Base-by-base conservation (phyloP, 306 rosid genomes). In the Trifolium pratense region DNA sequence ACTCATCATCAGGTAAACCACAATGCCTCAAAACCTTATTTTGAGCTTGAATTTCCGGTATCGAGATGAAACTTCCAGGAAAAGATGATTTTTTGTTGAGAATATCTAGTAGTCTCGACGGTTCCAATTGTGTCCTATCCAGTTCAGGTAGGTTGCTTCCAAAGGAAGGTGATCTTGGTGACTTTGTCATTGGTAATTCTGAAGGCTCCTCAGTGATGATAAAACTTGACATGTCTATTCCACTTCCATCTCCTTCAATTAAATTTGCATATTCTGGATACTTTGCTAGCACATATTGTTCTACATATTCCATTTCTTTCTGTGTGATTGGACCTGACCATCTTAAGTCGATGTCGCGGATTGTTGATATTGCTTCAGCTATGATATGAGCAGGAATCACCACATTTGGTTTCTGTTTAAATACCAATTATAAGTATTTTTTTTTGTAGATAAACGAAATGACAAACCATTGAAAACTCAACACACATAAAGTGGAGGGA, bases 321-420 rank as follows among this genome's bases (percentile, higher is more conserved):
- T 83, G 93, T 17, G 98, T 92, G 48, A 90, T 90, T 20, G 96
- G 98, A 53, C 96, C 97, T 46, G 98, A 92, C 93, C 95, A 92
- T 86, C 91, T 87, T 6, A 90, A 78, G 53, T 87, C 92, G 66
- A 92, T 85, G 21, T 90, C 89, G 0, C 73, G 85, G 63, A 90
- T 85, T 0, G 83, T 83, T 64, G 97, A 90, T 42, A 90, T 86
- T 66, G 91, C 96, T 86, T 90, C 92, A 36, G 92, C 96, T 72
- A 86, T 81, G 75, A 90, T 84, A 68, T 87, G 87, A 64, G 96
- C 83, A 26, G 92, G 92, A 65, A 90, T 82, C 78, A 87, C 66
- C 48, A 31, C 71, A 63, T 77, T 77, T 25, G 79, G 85, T 66
- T 86, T 87, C 96, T 90, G 86, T 62, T 83, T 58, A 18, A 68